Conservation (phyloP, 2,329 filamentous ascomycete species). For the Penicillium corylophilum region DNA sequence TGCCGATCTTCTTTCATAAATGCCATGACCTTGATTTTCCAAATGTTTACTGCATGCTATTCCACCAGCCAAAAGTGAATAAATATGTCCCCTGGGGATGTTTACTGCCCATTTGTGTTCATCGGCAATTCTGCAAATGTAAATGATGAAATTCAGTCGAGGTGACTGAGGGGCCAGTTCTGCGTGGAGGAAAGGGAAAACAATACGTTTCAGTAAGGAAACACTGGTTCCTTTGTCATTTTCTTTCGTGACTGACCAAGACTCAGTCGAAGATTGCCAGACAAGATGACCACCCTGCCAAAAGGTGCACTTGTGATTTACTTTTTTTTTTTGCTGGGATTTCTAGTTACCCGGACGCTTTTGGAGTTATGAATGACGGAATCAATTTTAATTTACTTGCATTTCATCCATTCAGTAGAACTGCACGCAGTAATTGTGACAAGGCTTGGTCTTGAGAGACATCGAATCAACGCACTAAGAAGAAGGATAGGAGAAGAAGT, state of each 20-base stretch:
- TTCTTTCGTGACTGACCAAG: background rate
- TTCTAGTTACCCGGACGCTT: slow-evolving; percentile 5
- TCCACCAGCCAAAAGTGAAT: slow-evolving; percentile 9
- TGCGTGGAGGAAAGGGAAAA: slow-evolving; percentile 41
- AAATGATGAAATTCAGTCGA: background rate
- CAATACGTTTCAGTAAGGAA: slow-evolving; percentile 20
- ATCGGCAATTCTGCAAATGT: background rate
- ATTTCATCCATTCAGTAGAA: background rate
- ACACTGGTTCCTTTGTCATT: slow-evolving; percentile 10
- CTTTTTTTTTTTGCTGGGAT: slow-evolving; percentile 8
- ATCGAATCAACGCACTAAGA: background rate
- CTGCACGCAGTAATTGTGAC: background rate
- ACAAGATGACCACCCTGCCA: slow-evolving; percentile 4
- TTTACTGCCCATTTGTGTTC: background rate
- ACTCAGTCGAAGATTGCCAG: slow-evolving; percentile 17
- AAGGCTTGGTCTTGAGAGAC: too few relatives aligned
- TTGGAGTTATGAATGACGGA: slow-evolving; percentile 23
- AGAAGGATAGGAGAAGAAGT: background rate
- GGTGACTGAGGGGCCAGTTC: slow-evolving; percentile 14
- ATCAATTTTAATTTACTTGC: slow-evolving; percentile 2
- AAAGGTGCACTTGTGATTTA: slow-evolving; percentile 12
- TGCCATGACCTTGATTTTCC: background rate
- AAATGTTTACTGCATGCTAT: background rate
- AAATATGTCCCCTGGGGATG: background rate
- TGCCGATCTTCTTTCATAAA: slow-evolving; percentile 39